Conservation (phyloP, 257 asterid species). For the Fraxinus anomala region DNA sequence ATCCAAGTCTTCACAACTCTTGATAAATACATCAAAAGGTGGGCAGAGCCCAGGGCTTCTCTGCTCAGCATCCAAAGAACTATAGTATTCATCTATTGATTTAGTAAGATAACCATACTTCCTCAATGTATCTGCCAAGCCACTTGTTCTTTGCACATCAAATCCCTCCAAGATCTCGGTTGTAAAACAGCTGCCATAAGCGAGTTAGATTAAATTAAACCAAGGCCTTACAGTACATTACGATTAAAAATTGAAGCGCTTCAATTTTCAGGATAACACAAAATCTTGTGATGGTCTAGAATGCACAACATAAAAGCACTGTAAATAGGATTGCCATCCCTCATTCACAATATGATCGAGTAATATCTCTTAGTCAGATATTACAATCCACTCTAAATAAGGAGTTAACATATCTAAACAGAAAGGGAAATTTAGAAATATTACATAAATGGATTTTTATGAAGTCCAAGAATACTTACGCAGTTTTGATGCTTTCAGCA, state of each 20-base stretch:
- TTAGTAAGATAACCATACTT: conserved; percentile 85
- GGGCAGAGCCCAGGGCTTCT: conserved; percentile 53
- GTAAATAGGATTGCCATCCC: conserved; percentile 15
- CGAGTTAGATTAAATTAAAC: conserved; percentile 27
- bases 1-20: conserved; percentile 76
- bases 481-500: conserved; percentile 93
- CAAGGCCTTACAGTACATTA: conserved; percentile 10
- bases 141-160: conserved; percentile 86
- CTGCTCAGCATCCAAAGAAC: conserved; percentile 52
- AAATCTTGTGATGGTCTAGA: neutral
- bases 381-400: neutral
- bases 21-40: conserved; percentile 63
- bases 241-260: conserved; percentile 19
- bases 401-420: neutral
- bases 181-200: conserved; percentile 81
- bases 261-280: conserved; percentile 14
- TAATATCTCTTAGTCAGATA: conserved; percentile 15
- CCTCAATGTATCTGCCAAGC: conserved; percentile 84
- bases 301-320: conserved; percentile 2
- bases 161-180: conserved; percentile 98
- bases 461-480: conserved; percentile 57
- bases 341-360: conserved; percentile 3
- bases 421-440: conserved; percentile 15
- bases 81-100: conserved; percentile 72
- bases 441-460: conserved; percentile 18